A percentile compares a stretch with the other conserved stretches of the same genome.
Conservation (phyloP, 2,329 filamentous ascomycete genomes). For the Microcyclospora tardicrescens region DNA sequence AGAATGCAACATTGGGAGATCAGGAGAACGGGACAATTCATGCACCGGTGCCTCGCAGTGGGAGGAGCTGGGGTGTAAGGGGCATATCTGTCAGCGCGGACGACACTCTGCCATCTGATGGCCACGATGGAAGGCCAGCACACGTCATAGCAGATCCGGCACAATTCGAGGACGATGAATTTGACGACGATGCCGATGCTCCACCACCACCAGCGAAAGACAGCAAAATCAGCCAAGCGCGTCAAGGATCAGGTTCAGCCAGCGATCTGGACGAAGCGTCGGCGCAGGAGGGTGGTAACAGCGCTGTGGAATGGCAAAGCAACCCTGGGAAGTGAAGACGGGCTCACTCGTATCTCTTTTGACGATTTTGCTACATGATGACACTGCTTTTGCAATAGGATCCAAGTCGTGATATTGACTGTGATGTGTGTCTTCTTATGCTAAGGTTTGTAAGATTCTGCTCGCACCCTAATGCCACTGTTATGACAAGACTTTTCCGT, state of each 20-base stretch:
- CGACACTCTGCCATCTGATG: conserved; percentile 29
- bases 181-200: conserved; percentile 26
- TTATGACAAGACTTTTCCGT: no score
- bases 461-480: no score
- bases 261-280: conserved; percentile 1
- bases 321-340: conserved; percentile 4
- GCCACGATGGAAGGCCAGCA: conserved; percentile 17
- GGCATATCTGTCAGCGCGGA: conserved; percentile 49
- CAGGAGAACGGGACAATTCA: conserved; percentile 19
- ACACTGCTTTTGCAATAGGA: no score
- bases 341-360: no score
- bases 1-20: conserved; percentile 35
- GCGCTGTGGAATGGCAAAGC: conserved; percentile 18
- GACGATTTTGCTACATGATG: no score
- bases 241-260: neutral
- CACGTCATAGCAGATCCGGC: conserved; percentile 31
- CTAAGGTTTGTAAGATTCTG: no score
- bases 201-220: conserved; percentile 23
- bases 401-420: no score
- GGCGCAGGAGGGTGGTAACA: conserved; percentile 12
- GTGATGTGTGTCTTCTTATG: no score
- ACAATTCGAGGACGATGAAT: conserved; percentile 35
- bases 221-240: conserved; percentile 4
- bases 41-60: conserved; percentile 7
- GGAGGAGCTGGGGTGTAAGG: conserved; percentile 41